Base-by-base conservation (phyloP, 2,329 filamentous ascomycete genomes). In the Aureobasidium zeae region DNA sequence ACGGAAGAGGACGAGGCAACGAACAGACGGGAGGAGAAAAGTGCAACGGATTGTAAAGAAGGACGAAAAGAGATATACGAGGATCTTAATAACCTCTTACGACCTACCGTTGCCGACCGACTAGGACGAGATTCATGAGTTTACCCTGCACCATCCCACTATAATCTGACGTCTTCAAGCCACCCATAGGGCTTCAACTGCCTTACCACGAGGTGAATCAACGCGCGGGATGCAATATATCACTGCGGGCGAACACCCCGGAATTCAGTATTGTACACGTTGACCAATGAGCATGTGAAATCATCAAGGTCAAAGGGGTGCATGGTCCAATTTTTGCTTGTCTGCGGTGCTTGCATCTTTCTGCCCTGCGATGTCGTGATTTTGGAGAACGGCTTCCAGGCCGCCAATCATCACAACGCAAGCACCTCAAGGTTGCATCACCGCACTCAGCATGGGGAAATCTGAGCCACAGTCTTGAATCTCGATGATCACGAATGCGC, bases 311-410 rank as follows among this genome's bases (percentile, higher is more conserved):
- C n/a, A n/a, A n/a, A n/a, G n/a, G 10, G 6, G 15, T 31, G 29
- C 29, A 6, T 13, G 7, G 6, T 31, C 7, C 10, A 7, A 31
- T 8, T 11, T 13, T 8, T 16, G 21, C n/a, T 11, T 6, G 7
- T n/a, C 3, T 4, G 17, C 4, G 8, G 8, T 16, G 30, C 25
- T 44, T 44, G 41, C 41, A 36, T 36, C 30, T 30, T 44, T 21
- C 22, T 21, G 13, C 17, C 11, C 24, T 20, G 39, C 29, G 41
- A 44, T 44, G 41, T 44, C 41, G 41, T 44, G 41, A 35, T 44
- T 36, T 21, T 16, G n/a, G n/a, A n/a, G n/a, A n/a, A n/a, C n/a
- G n/a, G n/a, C n/a, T n/a, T n/a, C n/a, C n/a, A n/a, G n/a, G n/a
- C n/a, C n/a, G n/a, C n/a, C n/a, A n/a, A n/a, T n/a, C n/a, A n/a